A percentile compares a stretch with the other conserved stretches of the same genome.
phyloP scores from a whole-genome alignment of 768 basidiomycete species.

The Mycena leptocephala region DNA sequence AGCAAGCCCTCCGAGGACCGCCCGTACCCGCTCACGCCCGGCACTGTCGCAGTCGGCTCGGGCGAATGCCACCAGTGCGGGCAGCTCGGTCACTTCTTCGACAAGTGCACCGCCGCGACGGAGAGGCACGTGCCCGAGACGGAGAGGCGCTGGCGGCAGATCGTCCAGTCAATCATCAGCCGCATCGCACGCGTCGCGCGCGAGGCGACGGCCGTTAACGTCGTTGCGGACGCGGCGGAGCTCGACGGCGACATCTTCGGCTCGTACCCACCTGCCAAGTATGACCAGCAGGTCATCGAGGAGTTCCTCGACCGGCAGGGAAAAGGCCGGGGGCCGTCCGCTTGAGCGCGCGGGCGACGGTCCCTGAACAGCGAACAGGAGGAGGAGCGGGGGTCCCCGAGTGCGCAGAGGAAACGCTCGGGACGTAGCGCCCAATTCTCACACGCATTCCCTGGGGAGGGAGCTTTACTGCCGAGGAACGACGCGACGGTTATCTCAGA shows the following conservation, averaged over 20 bases:
- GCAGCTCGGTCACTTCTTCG: slow-evolving; percentile 15
- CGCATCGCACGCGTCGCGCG: background rate
- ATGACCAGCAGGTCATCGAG: background rate
- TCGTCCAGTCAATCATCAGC: slow-evolving; percentile 14
- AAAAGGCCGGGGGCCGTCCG: too few relatives aligned
- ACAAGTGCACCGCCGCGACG: background rate
- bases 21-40: slow-evolving; percentile 42
- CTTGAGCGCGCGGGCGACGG: background rate
- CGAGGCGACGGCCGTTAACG: background rate
- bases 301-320: slow-evolving; percentile 12
- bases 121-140: slow-evolving; percentile 12
- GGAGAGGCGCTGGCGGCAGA: slow-evolving; percentile 37
- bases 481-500: background rate
- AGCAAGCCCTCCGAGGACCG: slow-evolving; percentile 20
- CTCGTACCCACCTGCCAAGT: background rate
- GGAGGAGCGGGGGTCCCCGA: slow-evolving; percentile 19
- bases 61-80: slow-evolving; percentile 44
- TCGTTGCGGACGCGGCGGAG: background rate
- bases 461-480: background rate
- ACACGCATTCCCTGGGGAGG: background rate
- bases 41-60: slow-evolving; percentile 33
- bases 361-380: background rate
- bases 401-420: slow-evolving; percentile 9
- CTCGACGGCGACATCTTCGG: background rate
- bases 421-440: slow-evolving; percentile 6